phyloP scores from a whole-genome alignment of 768 basidiomycete genomes.

The Favolaschia claudopus region DNA sequence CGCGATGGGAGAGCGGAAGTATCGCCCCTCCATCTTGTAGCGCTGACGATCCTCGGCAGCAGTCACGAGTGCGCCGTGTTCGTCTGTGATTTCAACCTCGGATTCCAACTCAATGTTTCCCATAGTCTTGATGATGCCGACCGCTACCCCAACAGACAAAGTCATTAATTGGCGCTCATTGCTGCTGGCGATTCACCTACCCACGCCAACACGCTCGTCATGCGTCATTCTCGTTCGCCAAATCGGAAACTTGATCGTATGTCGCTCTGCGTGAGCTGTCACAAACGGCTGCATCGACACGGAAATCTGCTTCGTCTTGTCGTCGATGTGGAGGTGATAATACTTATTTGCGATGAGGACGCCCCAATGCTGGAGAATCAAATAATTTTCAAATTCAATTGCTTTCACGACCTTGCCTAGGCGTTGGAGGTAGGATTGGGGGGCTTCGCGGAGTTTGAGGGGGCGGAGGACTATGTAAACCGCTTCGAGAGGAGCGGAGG shows the following conservation, averaged over 20 bases:
- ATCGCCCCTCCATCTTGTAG: conserved; percentile 23
- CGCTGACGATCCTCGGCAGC: conserved; percentile 20
- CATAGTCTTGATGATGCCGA: conserved; percentile 27
- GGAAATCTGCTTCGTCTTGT: conserved; percentile 15
- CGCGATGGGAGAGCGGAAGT: conserved; percentile 11
- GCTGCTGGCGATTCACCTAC: no score
- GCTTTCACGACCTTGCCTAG: conserved; percentile 22
- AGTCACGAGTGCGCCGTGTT: conserved; percentile 14
- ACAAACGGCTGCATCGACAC: conserved; percentile 23
- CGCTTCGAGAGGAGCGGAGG: conserved; percentile 13
- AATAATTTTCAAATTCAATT: conserved; percentile 25
- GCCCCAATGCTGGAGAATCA: conserved; percentile 27
- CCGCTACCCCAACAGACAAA: no score
- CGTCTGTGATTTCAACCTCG: conserved; percentile 27
- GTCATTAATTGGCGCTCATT: no score
- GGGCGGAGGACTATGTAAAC: conserved; percentile 28
- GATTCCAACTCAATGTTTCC: conserved; percentile 16
- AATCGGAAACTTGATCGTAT: conserved; percentile 26
- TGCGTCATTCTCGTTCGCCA: conserved; percentile 23
- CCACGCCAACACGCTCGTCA: conserved; percentile 24
- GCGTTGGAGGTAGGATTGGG: conserved; percentile 13
- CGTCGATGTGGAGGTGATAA: conserved; percentile 28
- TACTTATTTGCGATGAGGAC: conserved; percentile 25
- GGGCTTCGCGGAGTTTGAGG: conserved; percentile 21
- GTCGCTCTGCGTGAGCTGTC: conserved; percentile 4